Evolutionary conservation across 1,284 basidiomycete genomes (phyloP).

Genomic region (Leccinum laetum): DNA sequence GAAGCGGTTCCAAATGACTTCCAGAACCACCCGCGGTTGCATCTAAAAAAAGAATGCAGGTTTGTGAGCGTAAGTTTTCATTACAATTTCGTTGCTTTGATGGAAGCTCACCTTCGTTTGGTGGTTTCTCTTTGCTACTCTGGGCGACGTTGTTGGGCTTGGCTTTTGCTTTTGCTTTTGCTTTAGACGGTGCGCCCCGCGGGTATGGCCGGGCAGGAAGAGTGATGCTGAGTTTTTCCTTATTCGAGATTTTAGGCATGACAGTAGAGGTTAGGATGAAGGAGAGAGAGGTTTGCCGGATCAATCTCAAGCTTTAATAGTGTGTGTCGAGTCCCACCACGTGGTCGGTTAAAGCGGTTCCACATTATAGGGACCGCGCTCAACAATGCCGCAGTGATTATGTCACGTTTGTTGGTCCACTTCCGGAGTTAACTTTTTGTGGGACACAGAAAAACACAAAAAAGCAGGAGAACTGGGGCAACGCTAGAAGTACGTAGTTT

Average conservation of each 20-base stretch:
- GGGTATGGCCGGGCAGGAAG: background rate
- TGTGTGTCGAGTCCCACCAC: background rate
- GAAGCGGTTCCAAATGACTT: background rate
- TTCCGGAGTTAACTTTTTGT: background rate
- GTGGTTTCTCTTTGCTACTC: background rate
- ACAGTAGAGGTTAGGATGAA: background rate
- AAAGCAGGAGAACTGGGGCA: no score
- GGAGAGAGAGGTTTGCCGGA: background rate
- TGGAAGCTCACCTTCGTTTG: background rate
- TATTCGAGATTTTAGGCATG: background rate
- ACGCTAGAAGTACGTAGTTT: background rate
- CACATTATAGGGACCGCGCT: background rate
- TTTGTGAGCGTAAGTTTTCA: background rate
- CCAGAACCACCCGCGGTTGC: background rate
- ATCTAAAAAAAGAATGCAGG: background rate
- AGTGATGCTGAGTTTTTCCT: background rate
- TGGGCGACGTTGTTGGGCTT: background rate
- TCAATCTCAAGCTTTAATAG: background rate
- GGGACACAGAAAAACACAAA: background rate
- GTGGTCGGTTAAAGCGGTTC: background rate
- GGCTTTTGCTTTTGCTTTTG: background rate
- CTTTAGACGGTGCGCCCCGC: no score
- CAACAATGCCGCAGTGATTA: background rate
- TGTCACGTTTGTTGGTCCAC: background rate
- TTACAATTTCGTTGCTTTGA: background rate